Evolutionary conservation across 148 eudicot genomes (phyloP).

Genomic region (Heliamphora exappendiculata): DNA sequence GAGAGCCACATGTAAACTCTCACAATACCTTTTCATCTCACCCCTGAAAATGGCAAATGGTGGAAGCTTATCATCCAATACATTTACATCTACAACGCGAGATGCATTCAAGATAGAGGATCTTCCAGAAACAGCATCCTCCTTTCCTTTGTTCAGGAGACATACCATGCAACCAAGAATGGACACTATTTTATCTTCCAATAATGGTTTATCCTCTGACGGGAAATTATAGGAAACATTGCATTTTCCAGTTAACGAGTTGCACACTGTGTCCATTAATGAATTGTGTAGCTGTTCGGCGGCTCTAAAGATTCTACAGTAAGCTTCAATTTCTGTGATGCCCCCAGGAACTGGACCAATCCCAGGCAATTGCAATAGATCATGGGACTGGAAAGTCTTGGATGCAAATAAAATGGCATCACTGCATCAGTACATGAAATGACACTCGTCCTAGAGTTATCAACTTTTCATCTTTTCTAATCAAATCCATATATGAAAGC

Average conservation of each 20-base stretch:
- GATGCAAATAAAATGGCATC: slow-evolving; percentile 21
- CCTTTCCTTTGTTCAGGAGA: slow-evolving; percentile 79
- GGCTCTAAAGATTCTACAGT: slow-evolving; percentile 89
- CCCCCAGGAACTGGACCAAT: slow-evolving; percentile 96
- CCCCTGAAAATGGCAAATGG: slow-evolving; percentile 82
- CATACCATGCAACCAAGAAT: slow-evolving; percentile 97
- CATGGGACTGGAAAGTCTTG: slow-evolving; percentile 47
- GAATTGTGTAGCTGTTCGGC: slow-evolving; percentile 75
- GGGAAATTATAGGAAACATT: slow-evolving; percentile 69
- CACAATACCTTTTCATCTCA: slow-evolving; percentile 92
- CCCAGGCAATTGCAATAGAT: slow-evolving; percentile 57
- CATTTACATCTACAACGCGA: slow-evolving; percentile 37
- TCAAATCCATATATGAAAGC: background rate
- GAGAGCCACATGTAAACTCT: slow-evolving; percentile 91
- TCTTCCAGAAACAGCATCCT: slow-evolving; percentile 83
- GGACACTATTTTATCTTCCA: slow-evolving; percentile 83
- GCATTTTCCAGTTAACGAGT: slow-evolving; percentile 86
- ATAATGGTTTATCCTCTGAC: slow-evolving; percentile 47
- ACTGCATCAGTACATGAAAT: slow-evolving; percentile 11
- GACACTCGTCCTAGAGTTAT: background rate
- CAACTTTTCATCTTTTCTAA: background rate
- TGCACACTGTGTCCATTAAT: slow-evolving; percentile 81
- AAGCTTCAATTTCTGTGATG: slow-evolving; percentile 95
- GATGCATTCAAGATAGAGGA: slow-evolving; percentile 51
- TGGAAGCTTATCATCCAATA: slow-evolving; percentile 60